A percentile compares a stretch with the other conserved stretches of the same genome.
These are phyloP conservation scores for Phanerochaete carnosa DNA, from an alignment of 768 basidiomycete genomes.

Conservation along the genomic window DNA sequence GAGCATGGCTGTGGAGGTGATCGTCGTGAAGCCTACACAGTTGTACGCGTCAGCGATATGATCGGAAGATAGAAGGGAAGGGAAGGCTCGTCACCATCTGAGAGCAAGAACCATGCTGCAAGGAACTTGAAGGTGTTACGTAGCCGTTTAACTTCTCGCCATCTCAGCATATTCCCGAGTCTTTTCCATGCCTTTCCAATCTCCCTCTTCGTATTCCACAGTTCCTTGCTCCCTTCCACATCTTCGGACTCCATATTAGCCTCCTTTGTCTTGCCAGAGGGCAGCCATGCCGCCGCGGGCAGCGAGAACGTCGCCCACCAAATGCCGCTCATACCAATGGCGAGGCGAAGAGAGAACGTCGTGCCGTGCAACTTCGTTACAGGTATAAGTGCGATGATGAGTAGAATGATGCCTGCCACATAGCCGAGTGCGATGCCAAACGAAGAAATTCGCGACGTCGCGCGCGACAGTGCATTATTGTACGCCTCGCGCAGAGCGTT, in stretches of 20 bases:
- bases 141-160: slow-evolving; percentile 68
- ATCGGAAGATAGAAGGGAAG: background rate
- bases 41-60: background rate
- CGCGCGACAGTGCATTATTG: slow-evolving; percentile 57
- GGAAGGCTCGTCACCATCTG: slow-evolving; percentile 60
- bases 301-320: slow-evolving; percentile 89
- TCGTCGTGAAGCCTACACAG: slow-evolving; percentile 77
- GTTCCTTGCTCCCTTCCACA: slow-evolving; percentile 12
- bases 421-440: slow-evolving; percentile 87
- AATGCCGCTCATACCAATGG: slow-evolving; percentile 78
- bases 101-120: slow-evolving; percentile 91
- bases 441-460: slow-evolving; percentile 81
- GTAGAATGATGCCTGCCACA: slow-evolving; percentile 71
- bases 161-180: slow-evolving; percentile 70
- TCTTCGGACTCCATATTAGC: slow-evolving; percentile 1
- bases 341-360: slow-evolving; percentile 75
- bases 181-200: slow-evolving; percentile 71
- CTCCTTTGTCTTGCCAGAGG: slow-evolving; percentile 32
- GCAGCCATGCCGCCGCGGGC: slow-evolving; percentile 75
- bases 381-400: slow-evolving; percentile 75
- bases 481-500: slow-evolving; percentile 31
- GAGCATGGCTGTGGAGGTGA: slow-evolving; percentile 87
- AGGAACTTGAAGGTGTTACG: slow-evolving; percentile 87
- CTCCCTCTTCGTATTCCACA: slow-evolving; percentile 49
- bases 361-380: slow-evolving; percentile 71